Evolutionary conservation across 2,329 filamentous ascomycete genomes (phyloP), one percentile per base, ranked within the genome.

Genomic region (Colletotrichum sp.): DNA sequence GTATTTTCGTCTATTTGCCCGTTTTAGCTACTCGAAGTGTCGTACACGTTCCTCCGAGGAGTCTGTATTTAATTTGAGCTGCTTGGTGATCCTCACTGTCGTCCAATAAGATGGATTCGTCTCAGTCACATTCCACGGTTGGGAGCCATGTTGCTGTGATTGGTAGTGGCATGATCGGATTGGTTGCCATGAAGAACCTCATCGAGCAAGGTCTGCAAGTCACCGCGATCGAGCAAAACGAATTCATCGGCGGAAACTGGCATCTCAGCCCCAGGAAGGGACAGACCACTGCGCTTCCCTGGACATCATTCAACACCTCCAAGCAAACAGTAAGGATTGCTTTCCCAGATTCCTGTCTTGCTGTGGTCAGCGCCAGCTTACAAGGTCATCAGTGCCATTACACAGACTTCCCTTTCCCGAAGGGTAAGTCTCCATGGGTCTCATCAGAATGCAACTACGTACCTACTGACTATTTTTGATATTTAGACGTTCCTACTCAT

Each of bases 91-190:
- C 16, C 25, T 59, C 27, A 27, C 8, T 59, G 16, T 12, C 6
- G 15, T 4, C 16, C 6, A 5, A 15, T 27, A 25, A n/a, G 6
- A 62, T 62, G 67, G 57, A 36, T n/a, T 8, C 55, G 9, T 49
- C 44, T 22, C 34, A 16, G 30, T 59, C 66, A 15, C 32, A 32
- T 16, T 6, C 52, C 19, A 11, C 32, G 8, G 25, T 70, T 3
- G 80, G 80, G 13, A 73, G 74, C 5, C 77, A 80, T 59, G 79
- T 83, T 13, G 82, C 81, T 22, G 80, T 84, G 8, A 69, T 84
- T 16, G 78, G 78, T 3, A 63, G 65, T 11, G 77, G 78, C 5
- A 55, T 69, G 22, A 32, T 79, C 6, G 78, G 78, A 5, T 52
- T 79, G n/a, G 57, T 75, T 12, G 73, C 78, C 8, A 8, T 77